A percentile compares a stretch with the other conserved stretches of the same genome.
Evolutionary conservation across 2,329 filamentous ascomycete species (phyloP).

Genomic region (Diplodia mutila): DNA sequence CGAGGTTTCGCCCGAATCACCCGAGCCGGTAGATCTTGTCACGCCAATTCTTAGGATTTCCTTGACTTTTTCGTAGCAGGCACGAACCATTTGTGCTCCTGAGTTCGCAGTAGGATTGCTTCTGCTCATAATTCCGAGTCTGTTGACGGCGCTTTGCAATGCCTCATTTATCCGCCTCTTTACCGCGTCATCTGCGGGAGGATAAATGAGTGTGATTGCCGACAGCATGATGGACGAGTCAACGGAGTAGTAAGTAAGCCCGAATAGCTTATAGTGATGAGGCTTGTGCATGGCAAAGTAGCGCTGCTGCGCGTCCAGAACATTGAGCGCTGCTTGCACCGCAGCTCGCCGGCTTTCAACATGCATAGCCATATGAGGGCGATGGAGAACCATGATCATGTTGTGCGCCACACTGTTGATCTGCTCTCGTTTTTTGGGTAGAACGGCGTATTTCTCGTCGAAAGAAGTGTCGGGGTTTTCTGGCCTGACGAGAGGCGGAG

Average conservation of each 20-base stretch:
- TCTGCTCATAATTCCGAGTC: background rate
- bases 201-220: background rate
- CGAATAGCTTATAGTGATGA: conserved; percentile 6
- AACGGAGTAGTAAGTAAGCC: background rate
- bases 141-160: background rate
- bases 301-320: conserved; percentile 1
- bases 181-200: background rate
- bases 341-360: conserved; percentile 10
- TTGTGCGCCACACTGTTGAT: background rate
- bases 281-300: background rate
- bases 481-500: background rate
- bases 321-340: conserved; percentile 3
- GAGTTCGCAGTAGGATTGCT: conserved; percentile 5
- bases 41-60: background rate
- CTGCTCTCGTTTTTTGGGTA: conserved; percentile 1
- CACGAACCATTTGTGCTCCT: background rate
- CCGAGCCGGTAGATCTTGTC: conserved; percentile 1
- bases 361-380: conserved; percentile 3
- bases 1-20: background rate
- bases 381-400: conserved; percentile 13
- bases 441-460: background rate
- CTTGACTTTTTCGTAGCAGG: conserved; percentile 7
- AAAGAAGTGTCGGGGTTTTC: background rate
- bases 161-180: conserved; percentile 5
- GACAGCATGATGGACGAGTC: background rate